A percentile compares a stretch with the other conserved stretches of the same genome.
Conservation (phyloP, 768 basidiomycete genomes). For the Kockovaella imperatae region DNA sequence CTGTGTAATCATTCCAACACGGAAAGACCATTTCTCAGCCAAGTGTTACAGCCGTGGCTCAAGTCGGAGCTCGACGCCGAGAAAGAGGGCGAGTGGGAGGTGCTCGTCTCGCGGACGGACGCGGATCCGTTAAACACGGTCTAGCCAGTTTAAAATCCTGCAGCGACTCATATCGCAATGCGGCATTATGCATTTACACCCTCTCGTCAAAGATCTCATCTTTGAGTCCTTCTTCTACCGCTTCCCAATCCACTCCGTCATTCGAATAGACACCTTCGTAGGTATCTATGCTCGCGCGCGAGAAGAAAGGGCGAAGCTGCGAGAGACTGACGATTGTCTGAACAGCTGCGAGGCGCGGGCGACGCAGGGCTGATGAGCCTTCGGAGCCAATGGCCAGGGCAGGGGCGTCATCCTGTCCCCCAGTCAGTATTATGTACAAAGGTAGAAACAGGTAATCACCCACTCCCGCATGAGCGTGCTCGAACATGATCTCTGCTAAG, state of each 20-base stretch:
- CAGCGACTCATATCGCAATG: neutral
- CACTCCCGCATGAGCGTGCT: conserved; percentile 2
- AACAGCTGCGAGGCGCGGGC: conserved; percentile 62
- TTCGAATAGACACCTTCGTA: conserved; percentile 87
- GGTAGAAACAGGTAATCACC: neutral
- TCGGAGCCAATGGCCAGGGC: neutral
- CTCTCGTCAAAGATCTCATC: conserved; percentile 81
- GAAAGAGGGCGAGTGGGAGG: conserved; percentile 47
- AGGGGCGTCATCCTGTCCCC: neutral
- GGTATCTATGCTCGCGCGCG: conserved; percentile 73
- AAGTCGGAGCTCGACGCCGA: conserved; percentile 49
- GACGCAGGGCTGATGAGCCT: conserved; percentile 49
- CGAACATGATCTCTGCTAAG: conserved; percentile 71
- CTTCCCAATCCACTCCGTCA: conserved; percentile 68
- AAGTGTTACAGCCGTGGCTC: conserved; percentile 62
- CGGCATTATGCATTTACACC: no score
- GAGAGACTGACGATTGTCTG: conserved; percentile 74
- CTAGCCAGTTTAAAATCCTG: neutral
- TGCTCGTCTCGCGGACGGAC: conserved; percentile 67
- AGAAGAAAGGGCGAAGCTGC: conserved; percentile 84
- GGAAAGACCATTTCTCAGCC: conserved; percentile 78
- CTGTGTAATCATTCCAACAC: conserved; percentile 89
- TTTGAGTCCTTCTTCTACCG: conserved; percentile 70
- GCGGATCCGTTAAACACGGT: conserved; percentile 56
- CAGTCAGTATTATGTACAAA: neutral